Evolutionary conservation across 257 asterid genomes (phyloP).

Genomic region (Buddleja alternifolia): DNA sequence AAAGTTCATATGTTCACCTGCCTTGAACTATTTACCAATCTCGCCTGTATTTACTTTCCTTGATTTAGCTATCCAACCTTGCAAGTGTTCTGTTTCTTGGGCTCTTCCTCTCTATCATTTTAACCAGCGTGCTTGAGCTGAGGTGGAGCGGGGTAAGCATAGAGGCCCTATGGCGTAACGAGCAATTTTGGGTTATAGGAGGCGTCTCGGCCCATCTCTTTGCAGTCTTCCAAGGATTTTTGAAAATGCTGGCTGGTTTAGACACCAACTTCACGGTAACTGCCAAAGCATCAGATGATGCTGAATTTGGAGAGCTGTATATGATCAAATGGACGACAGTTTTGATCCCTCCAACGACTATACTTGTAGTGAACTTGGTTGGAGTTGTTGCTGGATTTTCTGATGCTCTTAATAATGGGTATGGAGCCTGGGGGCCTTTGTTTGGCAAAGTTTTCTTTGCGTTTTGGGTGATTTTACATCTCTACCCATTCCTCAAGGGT

Average conservation of each 20-base stretch:
- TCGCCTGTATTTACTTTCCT: neutral
- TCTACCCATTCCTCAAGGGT: constrained; percentile 95
- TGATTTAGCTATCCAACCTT: constrained; percentile 71
- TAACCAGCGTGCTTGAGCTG: constrained; percentile 83
- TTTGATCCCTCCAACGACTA: constrained; percentile 90
- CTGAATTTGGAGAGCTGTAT: constrained; percentile 88
- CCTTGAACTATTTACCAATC: neutral
- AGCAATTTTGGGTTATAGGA: constrained; percentile 99
- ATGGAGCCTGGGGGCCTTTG: constrained; percentile 92
- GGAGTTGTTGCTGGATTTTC: constrained; percentile 97
- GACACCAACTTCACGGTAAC: constrained; percentile 97
- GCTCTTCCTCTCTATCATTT: constrained; percentile 80
- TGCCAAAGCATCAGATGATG: constrained; percentile 78
- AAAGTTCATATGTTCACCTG: too few species aligned
- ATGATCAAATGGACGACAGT: constrained; percentile 93
- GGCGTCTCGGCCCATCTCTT: constrained; percentile 97
- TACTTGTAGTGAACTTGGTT: constrained; percentile 75
- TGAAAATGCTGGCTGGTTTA: constrained; percentile 87
- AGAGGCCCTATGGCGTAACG: constrained; percentile 95
- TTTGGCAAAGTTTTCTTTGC: constrained; percentile 93
- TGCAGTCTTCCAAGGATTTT: constrained; percentile 97
- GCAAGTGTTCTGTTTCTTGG: constrained; percentile 90
- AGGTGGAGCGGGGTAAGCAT: constrained; percentile 96
- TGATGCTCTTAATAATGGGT: constrained; percentile 89
- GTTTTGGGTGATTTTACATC: constrained; percentile 90